Base-by-base conservation (phyloP, 2,329 filamentous ascomycete genomes). In the Fusarium brevicatenulatum region DNA sequence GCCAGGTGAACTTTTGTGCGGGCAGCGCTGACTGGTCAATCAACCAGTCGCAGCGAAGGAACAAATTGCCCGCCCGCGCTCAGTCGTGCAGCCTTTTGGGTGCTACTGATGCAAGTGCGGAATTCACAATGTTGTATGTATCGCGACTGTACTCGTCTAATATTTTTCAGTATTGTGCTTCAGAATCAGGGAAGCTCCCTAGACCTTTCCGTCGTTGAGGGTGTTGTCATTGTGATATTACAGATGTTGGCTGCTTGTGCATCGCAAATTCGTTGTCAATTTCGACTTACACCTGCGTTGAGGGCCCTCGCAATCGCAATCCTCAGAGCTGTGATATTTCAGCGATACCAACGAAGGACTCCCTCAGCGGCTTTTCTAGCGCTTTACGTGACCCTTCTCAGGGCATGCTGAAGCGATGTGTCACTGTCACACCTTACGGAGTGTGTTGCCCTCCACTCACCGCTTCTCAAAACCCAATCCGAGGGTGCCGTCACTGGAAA, bases 311-410 rank as follows among this genome's bases (percentile, higher is more conserved):
- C 50, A 63, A 73, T 47, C 65, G n/a, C 60, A 60, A 64, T 64
- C 55, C 47, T 68, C 59, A 50, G 60, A 47, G 60, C 72, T 64
- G 57, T 58, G 73, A 76, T 77, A 74, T 72, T 79, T 60, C 62
- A 74, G 71, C 63, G 63, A 77, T 79, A 78, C 78, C 71, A 77
- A 55, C 71, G 66, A 62, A 74, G 46, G 65, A 77, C 76, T 63
- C 72, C 42, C 54, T 43, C 68, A 73, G 71, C 67, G 66, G 64
- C 55, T 55, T 50, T 54, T 66, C 67, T 74, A 75, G 73, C 66
- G 73, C 73, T 60, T 59, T 70, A 61, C 63, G 58, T 70, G 75
- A 77, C 68, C 63, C 62, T 56, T 69, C 68, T 52, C 63, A 73
- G 74, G 75, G 74, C 75, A 72, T 72, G 21, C 68, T 67, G 73